phyloP scores from a whole-genome alignment of 2,329 filamentous ascomycete species.

The Microcyclospora tardicrescens region DNA sequence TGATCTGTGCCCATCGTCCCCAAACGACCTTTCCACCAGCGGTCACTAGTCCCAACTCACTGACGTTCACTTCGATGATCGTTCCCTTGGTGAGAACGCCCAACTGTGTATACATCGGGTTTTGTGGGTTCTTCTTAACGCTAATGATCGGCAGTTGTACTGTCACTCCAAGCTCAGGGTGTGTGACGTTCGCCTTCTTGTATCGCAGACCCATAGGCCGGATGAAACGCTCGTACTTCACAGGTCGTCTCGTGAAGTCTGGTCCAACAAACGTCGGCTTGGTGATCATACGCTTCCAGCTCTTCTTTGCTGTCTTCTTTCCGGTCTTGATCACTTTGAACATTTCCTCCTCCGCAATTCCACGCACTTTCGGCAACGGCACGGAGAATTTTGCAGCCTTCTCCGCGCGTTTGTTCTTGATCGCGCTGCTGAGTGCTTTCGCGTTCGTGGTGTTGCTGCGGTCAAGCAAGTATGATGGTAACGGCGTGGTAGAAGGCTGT shows the following conservation, averaged over 20 bases:
- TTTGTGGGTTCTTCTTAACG: slow-evolving; percentile 78
- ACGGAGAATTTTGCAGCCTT: slow-evolving; percentile 91
- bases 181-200: slow-evolving; percentile 57
- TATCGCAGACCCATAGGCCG: slow-evolving; percentile 61
- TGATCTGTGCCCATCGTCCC: slow-evolving; percentile 70
- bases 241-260: slow-evolving; percentile 74
- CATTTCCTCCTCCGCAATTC: slow-evolving; percentile 92
- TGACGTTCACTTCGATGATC: slow-evolving; percentile 83
- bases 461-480: slow-evolving; percentile 90
- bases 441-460: slow-evolving; percentile 55
- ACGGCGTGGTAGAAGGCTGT: slow-evolving; percentile 65
- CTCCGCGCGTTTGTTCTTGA: slow-evolving; percentile 90
- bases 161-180: slow-evolving; percentile 72
- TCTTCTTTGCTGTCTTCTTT: slow-evolving; percentile 84
- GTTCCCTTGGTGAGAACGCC: slow-evolving; percentile 81
- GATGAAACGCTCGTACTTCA: slow-evolving; percentile 50
- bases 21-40: slow-evolving; percentile 86
- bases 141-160: slow-evolving; percentile 57
- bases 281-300: slow-evolving; percentile 56
- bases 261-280: slow-evolving; percentile 79
- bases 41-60: slow-evolving; percentile 80
- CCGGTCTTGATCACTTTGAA: slow-evolving; percentile 95
- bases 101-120: slow-evolving; percentile 81
- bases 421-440: slow-evolving; percentile 67
- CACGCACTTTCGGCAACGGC: slow-evolving; percentile 84